A percentile compares a stretch with the other conserved stretches of the same genome.
phyloP scores from a whole-genome alignment of 164 flowering plant species.

The Vitis cinerea region DNA sequence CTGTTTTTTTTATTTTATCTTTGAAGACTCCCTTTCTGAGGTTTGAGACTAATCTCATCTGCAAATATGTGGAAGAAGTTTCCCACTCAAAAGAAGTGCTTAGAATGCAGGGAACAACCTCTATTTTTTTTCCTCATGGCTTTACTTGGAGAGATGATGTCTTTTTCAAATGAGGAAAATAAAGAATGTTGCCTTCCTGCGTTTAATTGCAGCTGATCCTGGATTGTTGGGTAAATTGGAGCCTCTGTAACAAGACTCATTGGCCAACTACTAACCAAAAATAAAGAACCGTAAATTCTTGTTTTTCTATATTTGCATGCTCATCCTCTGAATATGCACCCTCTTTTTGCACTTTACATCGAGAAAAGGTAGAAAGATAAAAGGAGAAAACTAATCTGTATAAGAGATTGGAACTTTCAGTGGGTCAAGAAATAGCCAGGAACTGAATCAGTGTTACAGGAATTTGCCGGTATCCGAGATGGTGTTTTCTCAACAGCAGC shows the following conservation, averaged over 20 bases:
- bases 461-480: slow-evolving; percentile 1
- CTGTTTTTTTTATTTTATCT: no score
- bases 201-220: no score
- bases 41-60: no score
- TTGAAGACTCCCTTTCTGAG: no score
- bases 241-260: background rate
- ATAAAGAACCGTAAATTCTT: background rate
- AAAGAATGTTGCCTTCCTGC: no score
- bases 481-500: slow-evolving; percentile 11
- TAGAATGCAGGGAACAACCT: no score
- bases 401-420: background rate
- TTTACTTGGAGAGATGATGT: no score
- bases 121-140: no score
- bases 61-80: no score
- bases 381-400: background rate
- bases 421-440: slow-evolving; percentile 18
- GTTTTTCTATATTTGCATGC: background rate
- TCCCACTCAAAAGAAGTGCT: no score
- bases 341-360: background rate
- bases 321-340: background rate
- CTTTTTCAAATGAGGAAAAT: no score
- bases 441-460: slow-evolving; percentile 8
- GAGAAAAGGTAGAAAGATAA: background rate
- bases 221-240: no score
- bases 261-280: background rate